phyloP scores from a whole-genome alignment of 2,329 filamentous ascomycete species.

The Talaromyces verruculosus region DNA sequence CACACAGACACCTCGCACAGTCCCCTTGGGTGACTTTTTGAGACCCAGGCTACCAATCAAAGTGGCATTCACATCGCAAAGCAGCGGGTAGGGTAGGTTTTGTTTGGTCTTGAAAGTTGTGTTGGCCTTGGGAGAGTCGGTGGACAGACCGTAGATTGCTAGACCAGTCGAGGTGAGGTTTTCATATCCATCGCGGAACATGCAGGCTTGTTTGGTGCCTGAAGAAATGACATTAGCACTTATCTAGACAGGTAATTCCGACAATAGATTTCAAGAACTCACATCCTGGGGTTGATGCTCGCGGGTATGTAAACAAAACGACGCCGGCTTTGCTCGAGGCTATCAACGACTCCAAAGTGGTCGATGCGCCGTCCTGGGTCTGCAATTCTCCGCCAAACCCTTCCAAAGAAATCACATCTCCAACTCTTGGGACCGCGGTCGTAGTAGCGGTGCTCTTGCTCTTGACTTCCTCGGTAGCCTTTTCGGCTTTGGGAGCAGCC shows the following conservation, averaged over 20 bases:
- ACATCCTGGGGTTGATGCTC: constrained; percentile 93
- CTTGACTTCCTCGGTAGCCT: constrained; percentile 19
- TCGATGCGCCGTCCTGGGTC: constrained; percentile 79
- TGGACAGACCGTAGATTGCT: constrained; percentile 84
- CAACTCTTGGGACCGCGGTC: constrained; percentile 40
- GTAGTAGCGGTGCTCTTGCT: constrained; percentile 27
- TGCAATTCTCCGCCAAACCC: constrained; percentile 69
- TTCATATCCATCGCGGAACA: constrained; percentile 84
- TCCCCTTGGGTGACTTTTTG: constrained; percentile 79
- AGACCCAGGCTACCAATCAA: constrained; percentile 86
- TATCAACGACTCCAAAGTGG: constrained; percentile 75
- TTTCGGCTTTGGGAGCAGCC: constrained; percentile 2
- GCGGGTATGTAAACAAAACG: constrained; percentile 93
- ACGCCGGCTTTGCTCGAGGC: constrained; percentile 82
- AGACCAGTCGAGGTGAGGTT: constrained; percentile 75
- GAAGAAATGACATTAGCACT: constrained; percentile 14
- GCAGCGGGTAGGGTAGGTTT: constrained; percentile 79
- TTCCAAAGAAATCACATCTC: constrained; percentile 55
- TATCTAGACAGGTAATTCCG: neutral
- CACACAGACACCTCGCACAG: constrained; percentile 82
- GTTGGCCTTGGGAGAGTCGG: constrained; percentile 86
- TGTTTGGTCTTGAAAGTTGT: constrained; percentile 91
- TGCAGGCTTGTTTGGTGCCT: constrained; percentile 92
- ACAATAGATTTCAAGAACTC: constrained; percentile 45
- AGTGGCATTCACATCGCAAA: constrained; percentile 74